Base-by-base conservation (phyloP, 2,329 filamentous ascomycete species). In the Apiospora koreana region DNA sequence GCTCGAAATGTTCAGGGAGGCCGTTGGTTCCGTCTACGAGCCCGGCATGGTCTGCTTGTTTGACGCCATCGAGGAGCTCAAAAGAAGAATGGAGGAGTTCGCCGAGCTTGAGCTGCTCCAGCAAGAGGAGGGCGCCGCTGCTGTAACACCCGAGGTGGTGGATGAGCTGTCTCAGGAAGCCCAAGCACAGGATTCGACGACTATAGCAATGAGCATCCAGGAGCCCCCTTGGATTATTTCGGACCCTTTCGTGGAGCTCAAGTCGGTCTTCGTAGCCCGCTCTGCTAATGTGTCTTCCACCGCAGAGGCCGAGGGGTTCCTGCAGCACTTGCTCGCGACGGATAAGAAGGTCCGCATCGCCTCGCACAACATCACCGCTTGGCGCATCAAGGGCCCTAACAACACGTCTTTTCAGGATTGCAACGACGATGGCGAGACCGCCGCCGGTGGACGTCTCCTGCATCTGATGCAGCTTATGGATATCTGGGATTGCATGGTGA, bases 391-490 rank as follows among this genome's bases (percentile, higher is more conserved):
- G 41, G 89, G 88, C 0, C 86, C 84, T 70, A 83, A 81, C 73
- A 83, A 84, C 5, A 87, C 86, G 67, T 83, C 84, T 38, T 94
- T 91, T 75, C 95, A 98, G 80, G 96, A 99, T 81, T 98, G 92
- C 78, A 93, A 99, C 76, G 96, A 99, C 77, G 96, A 99, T 79
- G 96, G 96, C 2, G 96, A 99, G 86, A 93, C 93, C 35, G 96
- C 96, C 7, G 96, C 96, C 0, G 96, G 96, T 0, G 91, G 92
- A 0, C 87, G 96, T 54, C 81, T 99, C 77, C 82, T 98, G 71
- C 94, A 97, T 82, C 84, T 99, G 41, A 92, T 99, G 91, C 94
- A 98, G 83, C 83, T 97, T 72, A 98, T 98, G 93, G 93, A 95
- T 77, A 86, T 97, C 14, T 98, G 95, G 94, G 89, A 97, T 80